Evolutionary conservation across 306 rosid species (phyloP).

Genomic region (Citrullus mucosospermus): DNA sequence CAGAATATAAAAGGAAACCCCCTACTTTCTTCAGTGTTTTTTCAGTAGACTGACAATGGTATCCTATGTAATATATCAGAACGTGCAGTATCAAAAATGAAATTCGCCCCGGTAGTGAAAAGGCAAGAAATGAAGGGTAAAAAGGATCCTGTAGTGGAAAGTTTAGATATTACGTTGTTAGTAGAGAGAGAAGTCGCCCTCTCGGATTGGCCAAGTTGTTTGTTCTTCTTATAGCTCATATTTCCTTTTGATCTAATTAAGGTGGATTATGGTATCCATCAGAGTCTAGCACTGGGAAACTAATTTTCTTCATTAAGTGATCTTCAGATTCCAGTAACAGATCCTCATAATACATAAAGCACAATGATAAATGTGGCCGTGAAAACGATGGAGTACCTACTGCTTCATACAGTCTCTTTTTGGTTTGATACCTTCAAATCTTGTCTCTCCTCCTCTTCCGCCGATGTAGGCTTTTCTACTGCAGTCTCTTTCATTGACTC

Average conservation of each 20-base stretch:
- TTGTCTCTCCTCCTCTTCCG: conserved; percentile 46
- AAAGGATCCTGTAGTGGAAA: background rate
- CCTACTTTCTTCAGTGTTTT: background rate
- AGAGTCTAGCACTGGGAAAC: background rate
- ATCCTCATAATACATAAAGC: conserved; percentile 11
- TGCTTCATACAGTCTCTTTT: conserved; percentile 52
- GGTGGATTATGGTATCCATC: background rate
- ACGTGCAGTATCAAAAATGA: background rate
- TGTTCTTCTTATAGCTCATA: background rate
- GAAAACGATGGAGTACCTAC: conserved; percentile 7
- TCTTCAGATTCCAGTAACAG: conserved; percentile 2
- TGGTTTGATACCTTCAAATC: conserved; percentile 49
- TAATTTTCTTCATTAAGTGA: conserved; percentile 10
- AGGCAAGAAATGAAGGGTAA: background rate
- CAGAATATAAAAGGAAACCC: background rate
- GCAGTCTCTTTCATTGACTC: conserved; percentile 26
- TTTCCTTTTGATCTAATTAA: background rate
- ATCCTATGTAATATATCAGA: background rate
- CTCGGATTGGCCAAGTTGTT: background rate
- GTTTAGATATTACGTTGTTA: background rate
- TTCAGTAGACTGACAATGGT: background rate
- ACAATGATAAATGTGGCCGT: background rate
- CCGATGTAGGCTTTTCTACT: conserved; percentile 29
- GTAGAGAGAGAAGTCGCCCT: background rate
- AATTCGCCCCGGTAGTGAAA: background rate